Evolutionary conservation across 2,329 filamentous ascomycete species (phyloP), one percentile per base, ranked within the genome.

Genomic region (Aspergillus sp.): DNA sequence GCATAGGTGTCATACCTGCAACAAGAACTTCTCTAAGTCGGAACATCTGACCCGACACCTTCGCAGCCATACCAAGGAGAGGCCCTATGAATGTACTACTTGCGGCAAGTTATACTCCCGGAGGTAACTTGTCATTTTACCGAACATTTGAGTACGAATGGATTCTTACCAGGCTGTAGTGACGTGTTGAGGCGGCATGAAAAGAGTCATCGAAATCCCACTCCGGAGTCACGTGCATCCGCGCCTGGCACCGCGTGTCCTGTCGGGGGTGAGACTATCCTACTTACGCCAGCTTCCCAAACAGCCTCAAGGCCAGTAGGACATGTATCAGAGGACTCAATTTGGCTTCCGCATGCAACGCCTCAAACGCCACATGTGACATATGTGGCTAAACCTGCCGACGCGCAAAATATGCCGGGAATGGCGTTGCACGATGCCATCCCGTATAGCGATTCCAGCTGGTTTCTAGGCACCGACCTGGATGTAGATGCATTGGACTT

Each of bases 21-120:
- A 60, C 38, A 60, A 59, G 49, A 53, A 45, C 1, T 60, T 61
- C 17, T 59, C 59, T 35, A 61, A 61, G 17, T 52, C 53, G 16
- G 58, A 61, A 35, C 58, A 61, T 48, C 54, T 61, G 10, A 60
- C 56, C 8, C 49, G 59, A 10, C 92, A 96, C 66, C 92, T 96
- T 89, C 80, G 92, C 60, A 94, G 89, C 67, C 91, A 96, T 67
- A 96, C 92, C 1, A 82, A 91, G 64, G 91, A 96, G 78, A 96
- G 95, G 75, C 92, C 91, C 0, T 96, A 56, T 32, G 41, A 22
- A 16, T 61, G 59, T 32, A 47, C 54, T 4, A 40, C 51, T 16
- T 61, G 58, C 43, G 59, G 58, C 14, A 61, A 56, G 48, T n/a
- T 59, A 19, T 61, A 60, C 16, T 53, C 54, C 4, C 49, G 58